Evolutionary conservation across 176 grass and related monocot species (phyloP), one percentile per base, ranked within the genome.

Genomic region (Hordeum marinum): DNA sequence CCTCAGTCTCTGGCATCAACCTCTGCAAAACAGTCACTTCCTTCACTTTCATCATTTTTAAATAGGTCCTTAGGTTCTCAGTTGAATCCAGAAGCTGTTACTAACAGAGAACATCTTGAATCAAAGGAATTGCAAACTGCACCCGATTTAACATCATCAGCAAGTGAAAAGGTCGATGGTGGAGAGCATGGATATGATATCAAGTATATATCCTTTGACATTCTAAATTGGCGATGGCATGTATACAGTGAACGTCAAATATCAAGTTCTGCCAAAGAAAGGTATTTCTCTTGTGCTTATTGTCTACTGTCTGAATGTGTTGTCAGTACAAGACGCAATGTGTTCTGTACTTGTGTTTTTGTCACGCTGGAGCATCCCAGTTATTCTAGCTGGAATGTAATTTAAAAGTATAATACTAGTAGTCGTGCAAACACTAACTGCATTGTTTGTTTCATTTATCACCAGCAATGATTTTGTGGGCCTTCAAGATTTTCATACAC

Each of bases 161-260:
- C 48, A 83, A 86, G 45, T 59, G 89, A 98, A 85, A 90, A 90
- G 80, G 84, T 80, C 79, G 89, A 82, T 76, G 76, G 73, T 35
- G 77, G 75, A 76, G 80, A 87, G 11, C 52, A 46, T 62, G 85
- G 83, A 76, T 92, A 92, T 87, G 82, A 80, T 87, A 88, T 24
- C 78, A 95, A 94, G 87, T 98, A 96, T 86, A 90, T 98, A 90
- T 88, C 91, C 70, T 90, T 88, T 32, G 96, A 95, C 85, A 90
- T 98, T 55, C 68, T 94, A 68, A 92, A 91, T 80, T 98, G 93
- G 93, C 83, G 96, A 90, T 98, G 96, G 96, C 91, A 75, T 89
- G 66, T 89, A 24, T 83, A 86, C 42, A 77, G 88, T 52, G 89
- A 92, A 90, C 67, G 81, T 3, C 87, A 85, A 84, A 8, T 78